Conservation (phyloP, 345 rosid species). For the Physaria fendleri region DNA sequence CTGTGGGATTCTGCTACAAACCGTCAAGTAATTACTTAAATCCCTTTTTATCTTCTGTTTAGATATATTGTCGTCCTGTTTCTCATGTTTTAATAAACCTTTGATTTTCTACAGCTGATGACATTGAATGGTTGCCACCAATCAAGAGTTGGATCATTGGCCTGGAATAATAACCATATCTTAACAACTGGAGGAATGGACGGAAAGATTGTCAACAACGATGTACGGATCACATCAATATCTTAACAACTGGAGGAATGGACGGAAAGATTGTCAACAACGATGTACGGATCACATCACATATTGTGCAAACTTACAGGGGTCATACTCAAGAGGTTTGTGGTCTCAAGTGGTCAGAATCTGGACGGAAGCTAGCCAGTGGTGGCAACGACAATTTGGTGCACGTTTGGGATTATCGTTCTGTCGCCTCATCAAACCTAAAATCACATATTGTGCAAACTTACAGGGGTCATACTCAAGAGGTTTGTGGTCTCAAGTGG, state of each 20-base stretch:
- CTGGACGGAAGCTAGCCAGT: conserved; percentile 46
- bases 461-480: conserved; percentile 43
- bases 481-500: conserved; percentile 46
- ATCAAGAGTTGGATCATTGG: conserved; percentile 25
- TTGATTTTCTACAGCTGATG: no score
- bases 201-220: conserved; percentile 23
- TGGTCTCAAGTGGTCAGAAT: conserved; percentile 52
- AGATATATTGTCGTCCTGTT: no score
- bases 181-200: conserved; percentile 39
- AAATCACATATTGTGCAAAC: conserved; percentile 37
- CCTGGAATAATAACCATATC: conserved; percentile 18
- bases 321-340: conserved; percentile 47
- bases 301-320: conserved; percentile 38
- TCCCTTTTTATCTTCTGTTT: no score
- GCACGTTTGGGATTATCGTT: conserved; percentile 48
- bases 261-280: conserved; percentile 40
- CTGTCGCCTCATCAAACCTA: conserved; percentile 35
- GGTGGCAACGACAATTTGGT: conserved; percentile 38
- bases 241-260: conserved; percentile 40
- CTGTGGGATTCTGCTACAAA: conserved; percentile 1
- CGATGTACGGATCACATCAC: conserved; percentile 34
- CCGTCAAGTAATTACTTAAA: no score
- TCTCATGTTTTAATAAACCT: no score
- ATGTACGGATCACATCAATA: conserved; percentile 3
- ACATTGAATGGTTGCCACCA: conserved; percentile 27